Conservation (phyloP, 2,329 filamentous ascomycete species). For the Penicillium brevicompactum region DNA sequence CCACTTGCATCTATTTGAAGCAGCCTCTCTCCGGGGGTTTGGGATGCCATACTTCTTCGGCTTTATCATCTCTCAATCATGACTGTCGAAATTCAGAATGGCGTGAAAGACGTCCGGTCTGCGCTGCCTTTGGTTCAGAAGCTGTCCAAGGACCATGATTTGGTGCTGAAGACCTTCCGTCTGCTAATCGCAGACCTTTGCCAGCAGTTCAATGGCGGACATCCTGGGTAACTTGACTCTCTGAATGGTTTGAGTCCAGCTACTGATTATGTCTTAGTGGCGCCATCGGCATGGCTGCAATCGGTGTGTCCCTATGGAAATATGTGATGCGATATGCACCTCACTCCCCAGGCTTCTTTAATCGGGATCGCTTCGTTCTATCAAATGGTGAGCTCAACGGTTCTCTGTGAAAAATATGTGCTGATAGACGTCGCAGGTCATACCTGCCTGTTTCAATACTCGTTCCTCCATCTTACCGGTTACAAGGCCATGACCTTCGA, state of each 20-base stretch:
- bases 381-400: slow-evolving; percentile 40
- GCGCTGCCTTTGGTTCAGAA: slow-evolving; percentile 24
- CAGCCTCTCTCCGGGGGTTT: not conserved
- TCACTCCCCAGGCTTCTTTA: slow-evolving; percentile 43
- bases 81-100: slow-evolving; percentile 8
- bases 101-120: slow-evolving; percentile 4
- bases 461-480: slow-evolving; percentile 35
- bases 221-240: slow-evolving; percentile 57
- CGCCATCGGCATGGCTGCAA: slow-evolving; percentile 49
- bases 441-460: slow-evolving; percentile 36
- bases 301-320: slow-evolving; percentile 47
- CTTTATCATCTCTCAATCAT: slow-evolving; percentile 17
- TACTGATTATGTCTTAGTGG: slow-evolving; percentile 36
- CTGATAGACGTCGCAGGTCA: slow-evolving; percentile 54
- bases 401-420: slow-evolving; percentile 29
- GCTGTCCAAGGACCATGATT: slow-evolving; percentile 41
- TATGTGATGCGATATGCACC: slow-evolving; percentile 48
- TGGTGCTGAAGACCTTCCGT: slow-evolving; percentile 63
- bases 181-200: slow-evolving; percentile 68
- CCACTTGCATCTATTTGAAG: slow-evolving; percentile 3
- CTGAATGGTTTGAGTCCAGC: not conserved
- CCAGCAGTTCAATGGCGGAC: slow-evolving; percentile 69
- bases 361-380: slow-evolving; percentile 49
- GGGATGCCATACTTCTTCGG: not conserved
- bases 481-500: slow-evolving; percentile 37